phyloP scores from a whole-genome alignment of 306 rosid species.

The Malus orientalis region DNA sequence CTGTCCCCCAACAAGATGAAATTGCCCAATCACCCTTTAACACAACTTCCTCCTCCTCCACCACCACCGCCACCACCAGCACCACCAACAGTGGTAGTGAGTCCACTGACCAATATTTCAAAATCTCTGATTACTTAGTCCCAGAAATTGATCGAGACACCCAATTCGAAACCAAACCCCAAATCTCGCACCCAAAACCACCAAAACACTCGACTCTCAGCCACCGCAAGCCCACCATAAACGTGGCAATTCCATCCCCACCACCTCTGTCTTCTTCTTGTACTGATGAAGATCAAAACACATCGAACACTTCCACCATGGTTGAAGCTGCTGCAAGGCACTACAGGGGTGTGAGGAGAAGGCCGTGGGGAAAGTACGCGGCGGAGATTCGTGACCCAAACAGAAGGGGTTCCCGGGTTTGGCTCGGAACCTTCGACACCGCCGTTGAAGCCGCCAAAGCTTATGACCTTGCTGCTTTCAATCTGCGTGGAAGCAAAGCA shows the following conservation, averaged over 20 bases:
- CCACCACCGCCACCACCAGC: too few relatives aligned
- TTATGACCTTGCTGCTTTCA: slow-evolving; percentile 47
- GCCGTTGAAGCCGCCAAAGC: slow-evolving; percentile 50
- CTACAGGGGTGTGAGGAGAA: slow-evolving; percentile 40
- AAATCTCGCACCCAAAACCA: not conserved
- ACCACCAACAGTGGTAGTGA: not conserved
- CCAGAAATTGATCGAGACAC: slow-evolving; percentile 7
- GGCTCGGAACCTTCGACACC: slow-evolving; percentile 51
- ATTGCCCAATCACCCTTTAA: not conserved
- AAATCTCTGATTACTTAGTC: slow-evolving; percentile 12
- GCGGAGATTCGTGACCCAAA: slow-evolving; percentile 49
- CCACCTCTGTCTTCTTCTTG: not conserved
- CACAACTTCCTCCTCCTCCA: not conserved
- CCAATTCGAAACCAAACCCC: slow-evolving; percentile 10
- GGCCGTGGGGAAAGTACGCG: slow-evolving; percentile 55
- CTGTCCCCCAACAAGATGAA: not conserved
- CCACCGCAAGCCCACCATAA: slow-evolving; percentile 26
- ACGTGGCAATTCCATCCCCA: slow-evolving; percentile 22
- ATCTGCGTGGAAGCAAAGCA: slow-evolving; percentile 44
- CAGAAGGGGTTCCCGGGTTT: slow-evolving; percentile 40
- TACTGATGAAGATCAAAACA: not conserved
- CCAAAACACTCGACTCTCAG: slow-evolving; percentile 14
- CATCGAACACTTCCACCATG: not conserved
- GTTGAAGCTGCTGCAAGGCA: slow-evolving; percentile 11
- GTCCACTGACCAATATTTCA: not conserved